A percentile compares a stretch with the other conserved stretches of the same genome.
Evolutionary conservation across 176 grass and related monocot genomes (phyloP).

Genomic region (Phoenix dactylifera): DNA sequence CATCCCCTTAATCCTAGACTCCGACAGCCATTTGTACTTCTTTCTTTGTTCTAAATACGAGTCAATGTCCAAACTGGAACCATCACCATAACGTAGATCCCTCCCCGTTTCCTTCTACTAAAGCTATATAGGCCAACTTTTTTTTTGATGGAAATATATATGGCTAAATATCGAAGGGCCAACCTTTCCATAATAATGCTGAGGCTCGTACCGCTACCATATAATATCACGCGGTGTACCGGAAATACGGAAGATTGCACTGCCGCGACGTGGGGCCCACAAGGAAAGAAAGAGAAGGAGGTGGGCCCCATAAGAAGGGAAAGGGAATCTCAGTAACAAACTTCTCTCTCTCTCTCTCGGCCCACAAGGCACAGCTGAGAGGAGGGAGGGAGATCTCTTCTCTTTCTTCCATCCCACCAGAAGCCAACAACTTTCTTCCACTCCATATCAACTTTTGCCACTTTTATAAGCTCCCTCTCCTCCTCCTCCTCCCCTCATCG

Average conservation of each 20-base stretch:
- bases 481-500: background rate
- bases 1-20: too few relatives aligned
- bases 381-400: background rate
- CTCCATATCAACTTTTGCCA: conserved; percentile 26
- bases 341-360: background rate
- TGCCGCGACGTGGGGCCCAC: conserved; percentile 20
- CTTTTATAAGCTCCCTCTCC: conserved; percentile 14
- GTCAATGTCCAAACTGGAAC: too few relatives aligned
- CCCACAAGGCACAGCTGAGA: background rate
- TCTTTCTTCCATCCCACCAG: conserved; percentile 21
- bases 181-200: too few relatives aligned
- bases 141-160: too few relatives aligned
- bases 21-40: too few relatives aligned
- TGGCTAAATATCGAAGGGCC: too few relatives aligned
- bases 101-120: too few relatives aligned
- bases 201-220: too few relatives aligned
- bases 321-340: conserved; percentile 79
- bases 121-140: too few relatives aligned
- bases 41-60: too few relatives aligned
- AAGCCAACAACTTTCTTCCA: conserved; percentile 38
- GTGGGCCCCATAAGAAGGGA: conserved; percentile 33
- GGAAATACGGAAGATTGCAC: background rate
- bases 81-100: too few relatives aligned
- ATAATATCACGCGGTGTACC: too few relatives aligned
- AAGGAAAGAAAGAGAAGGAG: background rate